Conservation (phyloP, 2,329 filamentous ascomycete genomes). For the Pseudocercospora cruenta region DNA sequence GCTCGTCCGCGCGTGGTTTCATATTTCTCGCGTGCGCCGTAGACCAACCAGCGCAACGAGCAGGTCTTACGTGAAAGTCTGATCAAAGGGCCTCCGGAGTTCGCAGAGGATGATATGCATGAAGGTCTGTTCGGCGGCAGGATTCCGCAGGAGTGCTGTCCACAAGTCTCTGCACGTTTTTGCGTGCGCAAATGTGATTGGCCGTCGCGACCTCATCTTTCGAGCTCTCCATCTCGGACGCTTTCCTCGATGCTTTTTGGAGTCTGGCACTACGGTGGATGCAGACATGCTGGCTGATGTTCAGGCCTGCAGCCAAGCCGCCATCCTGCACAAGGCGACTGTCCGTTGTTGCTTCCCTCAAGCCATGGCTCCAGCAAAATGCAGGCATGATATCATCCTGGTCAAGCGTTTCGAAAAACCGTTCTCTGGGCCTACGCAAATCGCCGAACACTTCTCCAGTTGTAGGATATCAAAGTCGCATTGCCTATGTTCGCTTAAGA, state of each 20-base stretch:
- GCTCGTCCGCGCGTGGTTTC: background rate
- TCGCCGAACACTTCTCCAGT: background rate
- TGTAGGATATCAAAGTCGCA: background rate
- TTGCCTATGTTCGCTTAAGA: background rate
- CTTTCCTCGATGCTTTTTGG: conserved; percentile 1
- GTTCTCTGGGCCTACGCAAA: background rate
- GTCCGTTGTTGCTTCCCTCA: background rate
- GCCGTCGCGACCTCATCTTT: background rate
- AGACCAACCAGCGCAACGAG: background rate
- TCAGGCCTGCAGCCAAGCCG: background rate
- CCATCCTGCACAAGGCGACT: background rate
- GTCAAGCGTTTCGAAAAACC: background rate
- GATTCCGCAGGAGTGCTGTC: background rate
- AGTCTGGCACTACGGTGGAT: background rate
- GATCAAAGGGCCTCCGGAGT: background rate
- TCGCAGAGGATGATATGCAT: conserved; percentile 7
- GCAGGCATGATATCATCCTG: background rate
- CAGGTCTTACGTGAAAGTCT: background rate
- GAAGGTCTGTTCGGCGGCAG: background rate
- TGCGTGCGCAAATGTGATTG: background rate
- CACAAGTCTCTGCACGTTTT: background rate
- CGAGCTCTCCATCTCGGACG: conserved; percentile 2
- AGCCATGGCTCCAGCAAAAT: background rate
- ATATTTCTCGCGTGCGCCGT: background rate
- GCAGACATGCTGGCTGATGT: background rate